Conservation (phyloP, 2,329 filamentous ascomycete genomes). For the Pyricularia sp. region DNA sequence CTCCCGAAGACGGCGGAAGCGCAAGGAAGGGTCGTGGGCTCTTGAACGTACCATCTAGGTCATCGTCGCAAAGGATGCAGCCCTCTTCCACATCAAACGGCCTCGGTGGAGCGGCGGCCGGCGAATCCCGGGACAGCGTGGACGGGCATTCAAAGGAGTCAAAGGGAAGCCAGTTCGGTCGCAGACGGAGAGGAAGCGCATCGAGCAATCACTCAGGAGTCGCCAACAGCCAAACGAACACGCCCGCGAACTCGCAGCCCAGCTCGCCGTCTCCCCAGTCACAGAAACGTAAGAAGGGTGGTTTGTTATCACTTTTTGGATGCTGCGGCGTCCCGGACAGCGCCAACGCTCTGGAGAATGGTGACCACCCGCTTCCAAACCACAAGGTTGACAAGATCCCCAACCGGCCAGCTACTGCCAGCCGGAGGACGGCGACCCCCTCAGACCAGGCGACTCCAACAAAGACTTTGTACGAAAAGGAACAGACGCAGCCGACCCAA, state of each 20-base stretch:
- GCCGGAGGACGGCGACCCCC: constrained; percentile 41
- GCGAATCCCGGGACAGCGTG: constrained; percentile 52
- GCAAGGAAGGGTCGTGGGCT: constrained; percentile 42
- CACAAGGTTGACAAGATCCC: constrained; percentile 51
- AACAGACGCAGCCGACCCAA: constrained; percentile 19
- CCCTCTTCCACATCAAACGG: constrained; percentile 50
- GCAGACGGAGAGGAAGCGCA: constrained; percentile 57
- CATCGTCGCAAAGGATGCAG: constrained; percentile 52
- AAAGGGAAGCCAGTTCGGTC: constrained; percentile 53
- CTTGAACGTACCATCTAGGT: constrained; percentile 51
- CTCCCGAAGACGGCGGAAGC: constrained; percentile 30
- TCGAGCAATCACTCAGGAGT: constrained; percentile 53
- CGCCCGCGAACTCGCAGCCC: constrained; percentile 38
- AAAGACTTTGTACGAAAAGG: constrained; percentile 39
- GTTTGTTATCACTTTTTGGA: constrained; percentile 51
- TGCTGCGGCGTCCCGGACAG: constrained; percentile 59
- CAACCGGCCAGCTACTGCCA: constrained; percentile 43
- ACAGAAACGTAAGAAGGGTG: constrained; percentile 45
- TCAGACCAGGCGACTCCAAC: constrained; percentile 36
- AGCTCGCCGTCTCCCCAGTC: constrained; percentile 38
- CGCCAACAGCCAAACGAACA: constrained; percentile 41
- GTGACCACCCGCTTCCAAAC: constrained; percentile 40
- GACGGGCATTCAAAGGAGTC: constrained; percentile 57
- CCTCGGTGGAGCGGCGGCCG: constrained; percentile 49
- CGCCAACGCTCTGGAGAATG: constrained; percentile 41